Base-by-base conservation (phyloP, 2,329 filamentous ascomycete species). In the Sclerotinia trifoliorum region DNA sequence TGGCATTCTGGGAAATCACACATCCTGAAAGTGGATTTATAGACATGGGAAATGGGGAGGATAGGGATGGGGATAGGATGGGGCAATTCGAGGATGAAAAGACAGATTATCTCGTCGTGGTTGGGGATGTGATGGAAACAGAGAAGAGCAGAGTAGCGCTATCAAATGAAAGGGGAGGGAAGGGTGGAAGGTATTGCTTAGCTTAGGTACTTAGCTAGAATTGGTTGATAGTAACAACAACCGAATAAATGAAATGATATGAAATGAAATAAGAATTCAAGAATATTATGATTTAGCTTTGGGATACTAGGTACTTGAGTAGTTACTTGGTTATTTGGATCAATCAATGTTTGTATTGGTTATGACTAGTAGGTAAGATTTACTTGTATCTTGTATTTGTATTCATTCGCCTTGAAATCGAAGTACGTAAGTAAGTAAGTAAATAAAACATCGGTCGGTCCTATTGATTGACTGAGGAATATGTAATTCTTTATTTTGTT, bases 11-110 rank as follows among this genome's bases (percentile, higher is more conserved):
- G 51, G 48, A 65, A 29, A 26, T 39, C 44, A 65, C 49, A 54
- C 24, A 65, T 65, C 58, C 58, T 44, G 58, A 5, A 49, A 24
- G 48, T 21, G 49, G 48, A 46, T 19, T 62, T 65, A 65, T 65
- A 65, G 62, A 65, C 51, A 49, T 65, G 62, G 61, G 46, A 17
- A 42, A 29, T 56, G 54, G 32, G 57, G 44, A 48, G 19, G 35
- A 39, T 39, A 13, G 11, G 57, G 26, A 44, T 48, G n/a, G 39
- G 55, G 55, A 42, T 7, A 21, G 46, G 46, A 54, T 19, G 51
- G 51, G 26, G 51, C 26, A 61, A 48, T 61, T 24, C 57, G 26
- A n/a, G 44, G 44, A 26, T 24, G 57, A 17, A 46, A 29, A 32
- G 57, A 29, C 21, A 29, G 6, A 46, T 46, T 10, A 32, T 35